These are phyloP conservation scores for Periconia sp. DNA, from an alignment of 2,329 filamentous ascomycete species.

Conservation along the genomic window DNA sequence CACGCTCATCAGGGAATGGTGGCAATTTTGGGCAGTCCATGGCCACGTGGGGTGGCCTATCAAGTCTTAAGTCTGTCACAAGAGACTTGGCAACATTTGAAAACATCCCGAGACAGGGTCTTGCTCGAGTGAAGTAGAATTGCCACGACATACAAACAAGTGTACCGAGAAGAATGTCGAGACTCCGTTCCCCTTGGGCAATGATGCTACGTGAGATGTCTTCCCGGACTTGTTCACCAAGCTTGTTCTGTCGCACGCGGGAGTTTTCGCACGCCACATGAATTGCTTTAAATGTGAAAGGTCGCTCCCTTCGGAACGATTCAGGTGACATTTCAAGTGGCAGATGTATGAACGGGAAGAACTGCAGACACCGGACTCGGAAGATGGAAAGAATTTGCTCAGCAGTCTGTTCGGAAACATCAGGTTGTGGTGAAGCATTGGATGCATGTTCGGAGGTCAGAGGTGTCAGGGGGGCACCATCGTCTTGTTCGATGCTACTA, in stretches of 20 bases:
- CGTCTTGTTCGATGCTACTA: not conserved
- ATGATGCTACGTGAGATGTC: slow-evolving; percentile 10
- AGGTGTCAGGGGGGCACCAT: not conserved
- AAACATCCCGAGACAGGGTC: slow-evolving; percentile 14
- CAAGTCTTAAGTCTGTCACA: slow-evolving; percentile 14
- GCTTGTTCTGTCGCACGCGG: slow-evolving; percentile 11
- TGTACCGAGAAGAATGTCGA: slow-evolving; percentile 20
- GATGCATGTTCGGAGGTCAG: not conserved
- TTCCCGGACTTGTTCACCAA: slow-evolving; percentile 12
- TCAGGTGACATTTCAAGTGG: slow-evolving; percentile 6
- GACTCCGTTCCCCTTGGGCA: slow-evolving; percentile 16
- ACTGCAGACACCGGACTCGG: slow-evolving; percentile 11
- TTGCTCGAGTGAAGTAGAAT: slow-evolving; percentile 15
- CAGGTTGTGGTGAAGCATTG: not conserved
- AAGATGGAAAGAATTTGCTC: slow-evolving; percentile 16
- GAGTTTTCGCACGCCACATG: slow-evolving; percentile 4
- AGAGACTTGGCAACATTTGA: slow-evolving; percentile 12
- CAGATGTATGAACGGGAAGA: slow-evolving; percentile 19
- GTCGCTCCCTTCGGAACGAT: slow-evolving; percentile 13
- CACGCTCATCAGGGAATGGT: slow-evolving; percentile 4
- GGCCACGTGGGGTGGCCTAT: slow-evolving; percentile 5
- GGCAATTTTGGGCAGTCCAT: slow-evolving; percentile 14
- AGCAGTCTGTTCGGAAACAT: slow-evolving; percentile 1
- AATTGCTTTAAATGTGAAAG: slow-evolving; percentile 16
- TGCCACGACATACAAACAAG: slow-evolving; percentile 19